Conservation (phyloP, 441 rosid genomes). For the Biscutella laevigata region DNA sequence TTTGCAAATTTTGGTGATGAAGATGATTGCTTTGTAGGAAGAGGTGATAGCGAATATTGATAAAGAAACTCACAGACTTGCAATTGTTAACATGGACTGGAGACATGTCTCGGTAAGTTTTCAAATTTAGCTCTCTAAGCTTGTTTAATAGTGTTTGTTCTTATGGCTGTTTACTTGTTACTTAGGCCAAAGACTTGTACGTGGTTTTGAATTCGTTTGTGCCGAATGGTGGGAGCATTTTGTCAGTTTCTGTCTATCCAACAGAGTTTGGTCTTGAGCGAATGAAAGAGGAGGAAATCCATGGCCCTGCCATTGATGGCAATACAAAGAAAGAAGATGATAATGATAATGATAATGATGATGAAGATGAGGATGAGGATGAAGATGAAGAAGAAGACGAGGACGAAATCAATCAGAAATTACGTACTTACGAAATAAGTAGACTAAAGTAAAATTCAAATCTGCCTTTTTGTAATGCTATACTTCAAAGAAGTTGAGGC, state of each 20-base stretch:
- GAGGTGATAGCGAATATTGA: constrained; percentile 53
- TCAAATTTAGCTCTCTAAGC: background rate
- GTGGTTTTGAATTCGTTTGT: constrained; percentile 69
- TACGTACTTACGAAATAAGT: constrained; percentile 50
- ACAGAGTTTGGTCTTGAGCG: constrained; percentile 80
- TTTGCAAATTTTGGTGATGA: background rate
- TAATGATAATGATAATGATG: constrained; percentile 35
- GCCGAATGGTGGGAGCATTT: constrained; percentile 68
- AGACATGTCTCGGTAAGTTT: constrained; percentile 66
- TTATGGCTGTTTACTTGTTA: background rate
- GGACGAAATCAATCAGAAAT: constrained; percentile 40
- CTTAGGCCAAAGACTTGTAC: constrained; percentile 77
- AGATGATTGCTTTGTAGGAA: constrained; percentile 34
- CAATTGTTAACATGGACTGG: constrained; percentile 88
- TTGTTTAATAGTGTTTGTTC: background rate
- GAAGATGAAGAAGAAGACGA: constrained; percentile 51
- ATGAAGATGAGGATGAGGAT: constrained; percentile 47
- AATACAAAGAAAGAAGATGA: constrained; percentile 29
- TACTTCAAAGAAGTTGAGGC: background rate
- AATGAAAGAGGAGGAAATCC: constrained; percentile 89
- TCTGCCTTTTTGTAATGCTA: background rate
- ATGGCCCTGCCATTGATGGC: constrained; percentile 75
- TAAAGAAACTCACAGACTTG: constrained; percentile 74
- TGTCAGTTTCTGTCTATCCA: constrained; percentile 74
- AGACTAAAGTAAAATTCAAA: constrained; percentile 36